A percentile compares a stretch with the other conserved stretches of the same genome.
These are phyloP conservation scores for Agrostemma githago DNA, from an alignment of 148 eudicot species.

Conservation along the genomic window DNA sequence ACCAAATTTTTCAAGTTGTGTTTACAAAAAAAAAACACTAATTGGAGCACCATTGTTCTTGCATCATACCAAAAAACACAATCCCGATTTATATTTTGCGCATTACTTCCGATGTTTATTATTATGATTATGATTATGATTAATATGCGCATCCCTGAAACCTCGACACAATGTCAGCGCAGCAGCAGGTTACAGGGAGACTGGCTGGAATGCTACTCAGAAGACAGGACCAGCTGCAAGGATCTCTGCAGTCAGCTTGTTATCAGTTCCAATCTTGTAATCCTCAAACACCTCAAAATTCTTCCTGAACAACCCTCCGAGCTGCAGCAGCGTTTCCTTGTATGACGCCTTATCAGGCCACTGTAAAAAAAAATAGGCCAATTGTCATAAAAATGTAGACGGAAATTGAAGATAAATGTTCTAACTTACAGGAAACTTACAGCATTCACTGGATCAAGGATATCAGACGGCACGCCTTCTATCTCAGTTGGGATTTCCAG, in stretches of 20 bases:
- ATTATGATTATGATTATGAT: no score
- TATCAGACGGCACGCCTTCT: slow-evolving; percentile 71
- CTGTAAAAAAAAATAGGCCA: slow-evolving; percentile 20
- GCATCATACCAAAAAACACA: not conserved
- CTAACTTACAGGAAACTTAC: slow-evolving; percentile 30
- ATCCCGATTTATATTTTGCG: not conserved
- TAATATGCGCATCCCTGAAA: not conserved
- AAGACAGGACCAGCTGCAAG: slow-evolving; percentile 68
- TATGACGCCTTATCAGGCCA: slow-evolving; percentile 62
- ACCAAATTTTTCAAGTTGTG: not conserved
- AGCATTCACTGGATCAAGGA: slow-evolving; percentile 70
- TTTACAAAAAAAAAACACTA: no score
- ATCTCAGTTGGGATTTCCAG: slow-evolving; percentile 66
- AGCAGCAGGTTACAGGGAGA: not conserved
- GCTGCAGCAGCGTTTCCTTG: slow-evolving; percentile 48
- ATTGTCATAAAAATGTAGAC: not conserved
- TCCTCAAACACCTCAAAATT: slow-evolving; percentile 59
- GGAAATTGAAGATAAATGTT: not conserved
- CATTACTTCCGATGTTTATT: not conserved
- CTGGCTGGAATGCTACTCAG: slow-evolving; percentile 22
- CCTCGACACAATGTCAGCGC: no score
- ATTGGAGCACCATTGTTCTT: not conserved
- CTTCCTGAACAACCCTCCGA: slow-evolving; percentile 61
- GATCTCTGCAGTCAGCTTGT: slow-evolving; percentile 54
- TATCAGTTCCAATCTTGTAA: slow-evolving; percentile 58